Evolutionary conservation across 2,329 filamentous ascomycete species (phyloP), one percentile per base, ranked within the genome.

Genomic region (Ilyonectria destructans): DNA sequence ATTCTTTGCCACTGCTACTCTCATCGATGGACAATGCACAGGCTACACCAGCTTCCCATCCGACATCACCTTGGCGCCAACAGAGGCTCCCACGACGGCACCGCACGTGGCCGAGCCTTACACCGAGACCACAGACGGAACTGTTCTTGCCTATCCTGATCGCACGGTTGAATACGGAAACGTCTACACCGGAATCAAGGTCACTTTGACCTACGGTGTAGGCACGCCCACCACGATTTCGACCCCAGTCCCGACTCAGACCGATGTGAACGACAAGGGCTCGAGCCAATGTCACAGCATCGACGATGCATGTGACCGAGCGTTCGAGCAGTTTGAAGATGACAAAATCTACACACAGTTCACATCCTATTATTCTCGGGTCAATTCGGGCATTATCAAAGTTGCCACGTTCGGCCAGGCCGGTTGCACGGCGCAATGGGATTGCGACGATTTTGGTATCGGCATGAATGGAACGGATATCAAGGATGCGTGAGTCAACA

Each of bases 401-500:
- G 23, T 19, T 2, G 60, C 40, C 6, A 23, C 56, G 6, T 45
- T 73, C 31, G 71, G 71, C 1, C 54, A 67, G 15, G 70, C 71
- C 19, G 71, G 71, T 1, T 73, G 71, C 43, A 62, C 57, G 4
- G 69, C 43, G 3, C 54, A 73, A 40, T 67, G 33, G 17, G 56
- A 65, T 7, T 72, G 71, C 15, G 57, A 70, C 15, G 69, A 73
- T 13, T 73, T 49, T 15, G 43, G 40, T 10, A 55, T 58, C 19
- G 69, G 71, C 7, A 72, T 72, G 69, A 72, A 49, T 48, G 71
- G 68, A 23, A 48, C 26, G 13, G 64, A 67, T 6, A 73, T 73
- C 31, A 73, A 72, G 43, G 60, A 72, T 54, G 68, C 68, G 58
- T 72, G 65, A 63, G 55, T 67, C 2, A 7, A 43, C 10, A 7